Evolutionary conservation across 2,329 filamentous ascomycete species (phyloP).

Genomic region (Venturia carpophila): DNA sequence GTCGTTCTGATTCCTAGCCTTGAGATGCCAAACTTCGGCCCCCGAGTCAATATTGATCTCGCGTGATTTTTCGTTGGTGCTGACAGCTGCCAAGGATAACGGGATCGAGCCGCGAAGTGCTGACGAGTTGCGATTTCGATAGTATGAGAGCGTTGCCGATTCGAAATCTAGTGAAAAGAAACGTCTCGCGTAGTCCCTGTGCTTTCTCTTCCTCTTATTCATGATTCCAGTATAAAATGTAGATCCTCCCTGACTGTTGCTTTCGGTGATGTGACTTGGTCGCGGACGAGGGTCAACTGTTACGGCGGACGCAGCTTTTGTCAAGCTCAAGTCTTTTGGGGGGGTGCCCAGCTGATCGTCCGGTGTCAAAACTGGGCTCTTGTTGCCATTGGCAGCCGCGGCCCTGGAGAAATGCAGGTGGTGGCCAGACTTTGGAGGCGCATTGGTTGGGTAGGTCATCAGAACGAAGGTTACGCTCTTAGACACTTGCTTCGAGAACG

Average conservation of each 20-base stretch:
- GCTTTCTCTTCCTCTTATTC: conserved; percentile 86
- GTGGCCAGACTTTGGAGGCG: conserved; percentile 65
- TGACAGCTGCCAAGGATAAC: conserved; percentile 80
- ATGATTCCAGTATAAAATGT: conserved; percentile 77
- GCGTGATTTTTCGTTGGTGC: conserved; percentile 76
- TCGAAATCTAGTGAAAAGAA: conserved; percentile 97
- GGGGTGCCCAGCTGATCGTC: conserved; percentile 46
- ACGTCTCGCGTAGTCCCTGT: conserved; percentile 83
- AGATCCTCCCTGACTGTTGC: conserved; percentile 27
- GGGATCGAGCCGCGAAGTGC: conserved; percentile 88
- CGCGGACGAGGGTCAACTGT: conserved; percentile 35
- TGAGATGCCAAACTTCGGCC: conserved; percentile 92
- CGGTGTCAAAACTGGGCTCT: conserved; percentile 36
- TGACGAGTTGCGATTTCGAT: conserved; percentile 87
- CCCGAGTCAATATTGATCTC: conserved; percentile 97
- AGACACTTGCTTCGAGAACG: conserved; percentile 83
- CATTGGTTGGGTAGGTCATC: conserved; percentile 81
- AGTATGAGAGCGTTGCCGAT: conserved; percentile 91
- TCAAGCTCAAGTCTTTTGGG: conserved; percentile 26
- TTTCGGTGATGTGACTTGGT: conserved; percentile 28
- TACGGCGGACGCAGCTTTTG: conserved; percentile 20
- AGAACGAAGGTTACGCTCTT: conserved; percentile 95
- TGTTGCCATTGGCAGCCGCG: conserved; percentile 41
- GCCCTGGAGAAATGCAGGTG: conserved; percentile 54
- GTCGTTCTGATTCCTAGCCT: conserved; percentile 72